Evolutionary conservation across 176 grass and related monocot genomes (phyloP).

Genomic region (Raddia distichophylla): DNA sequence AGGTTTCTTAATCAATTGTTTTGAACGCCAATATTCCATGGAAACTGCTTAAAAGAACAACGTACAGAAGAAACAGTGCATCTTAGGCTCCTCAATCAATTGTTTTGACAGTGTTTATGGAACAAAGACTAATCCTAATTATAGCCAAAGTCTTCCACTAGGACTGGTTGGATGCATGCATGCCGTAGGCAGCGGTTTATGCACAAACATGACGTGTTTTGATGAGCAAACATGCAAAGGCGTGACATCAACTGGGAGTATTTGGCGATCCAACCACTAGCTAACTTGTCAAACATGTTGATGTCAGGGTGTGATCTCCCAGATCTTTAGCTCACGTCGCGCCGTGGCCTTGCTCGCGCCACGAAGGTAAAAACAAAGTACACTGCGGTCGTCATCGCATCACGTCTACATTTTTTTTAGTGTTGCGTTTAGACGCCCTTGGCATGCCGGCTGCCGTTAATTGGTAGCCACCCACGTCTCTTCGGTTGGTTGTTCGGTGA

Average conservation of each 20-base stretch:
- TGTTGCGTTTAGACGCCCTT: slow-evolving; percentile 10
- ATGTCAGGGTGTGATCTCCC: slow-evolving; percentile 35
- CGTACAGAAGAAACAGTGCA: background rate
- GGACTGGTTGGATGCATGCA: slow-evolving; percentile 11
- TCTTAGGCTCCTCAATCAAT: background rate
- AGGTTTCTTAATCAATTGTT: background rate
- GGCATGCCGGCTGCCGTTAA: slow-evolving; percentile 15
- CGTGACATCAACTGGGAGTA: background rate
- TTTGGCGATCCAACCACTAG: slow-evolving; percentile 28
- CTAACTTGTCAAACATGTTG: slow-evolving; percentile 43
- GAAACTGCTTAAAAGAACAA: background rate
- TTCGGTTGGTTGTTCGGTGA: background rate
- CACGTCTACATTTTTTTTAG: background rate
- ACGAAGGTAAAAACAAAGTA: slow-evolving; percentile 3
- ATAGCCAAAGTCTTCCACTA: slow-evolving; percentile 28
- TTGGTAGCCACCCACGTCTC: slow-evolving; percentile 35
- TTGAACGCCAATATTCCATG: background rate
- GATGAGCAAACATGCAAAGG: background rate
- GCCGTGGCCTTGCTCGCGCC: slow-evolving; percentile 40
- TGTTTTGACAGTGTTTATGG: background rate
- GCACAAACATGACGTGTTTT: slow-evolving; percentile 17
- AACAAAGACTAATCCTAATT: slow-evolving; percentile 26
- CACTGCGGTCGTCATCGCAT: slow-evolving; percentile 24
- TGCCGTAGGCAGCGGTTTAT: background rate
- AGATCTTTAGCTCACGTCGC: slow-evolving; percentile 38